Percentiles rank a stretch among this genome's conserved stretches.
Evolutionary conservation across 495 filamentous ascomycete species (phyloP).

Genomic region (Neurospora sp.): DNA sequence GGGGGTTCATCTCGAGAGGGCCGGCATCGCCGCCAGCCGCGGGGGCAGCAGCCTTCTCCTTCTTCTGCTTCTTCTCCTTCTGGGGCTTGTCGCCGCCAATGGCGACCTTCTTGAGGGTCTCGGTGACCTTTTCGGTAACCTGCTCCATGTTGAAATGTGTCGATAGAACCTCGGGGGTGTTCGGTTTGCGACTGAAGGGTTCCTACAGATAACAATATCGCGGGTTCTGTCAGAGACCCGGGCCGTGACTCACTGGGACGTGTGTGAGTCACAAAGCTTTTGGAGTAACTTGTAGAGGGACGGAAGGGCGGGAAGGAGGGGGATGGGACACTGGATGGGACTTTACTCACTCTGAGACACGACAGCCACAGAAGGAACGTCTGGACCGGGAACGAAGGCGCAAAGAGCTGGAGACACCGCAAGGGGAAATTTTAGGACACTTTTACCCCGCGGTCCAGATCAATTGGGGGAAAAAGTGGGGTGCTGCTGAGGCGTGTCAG

Average conservation of each 20-base stretch:
- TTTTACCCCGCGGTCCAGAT: background rate
- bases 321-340: background rate
- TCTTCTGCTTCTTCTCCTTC: constrained; percentile 23
- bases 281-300: background rate
- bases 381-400: background rate
- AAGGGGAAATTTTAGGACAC: background rate
- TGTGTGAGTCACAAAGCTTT: background rate
- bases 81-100: constrained; percentile 15
- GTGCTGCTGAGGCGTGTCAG: background rate
- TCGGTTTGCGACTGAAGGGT: background rate
- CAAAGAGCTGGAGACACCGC: background rate
- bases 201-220: background rate
- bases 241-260: constrained; percentile 17
- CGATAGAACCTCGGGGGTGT: background rate
- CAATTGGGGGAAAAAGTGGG: background rate
- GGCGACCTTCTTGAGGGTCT: constrained; percentile 23
- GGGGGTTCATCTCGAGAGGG: constrained; percentile 50
- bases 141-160: background rate
- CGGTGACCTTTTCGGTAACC: constrained; percentile 19
- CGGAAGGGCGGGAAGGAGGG: background rate
- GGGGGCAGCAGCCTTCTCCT: constrained; percentile 30
- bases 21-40: constrained; percentile 26
- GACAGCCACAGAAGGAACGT: background rate
- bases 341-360: background rate
- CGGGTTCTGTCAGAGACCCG: constrained; percentile 9